Base-by-base conservation (phyloP, 768 basidiomycete genomes). In the Xerocomellus intermedius region DNA sequence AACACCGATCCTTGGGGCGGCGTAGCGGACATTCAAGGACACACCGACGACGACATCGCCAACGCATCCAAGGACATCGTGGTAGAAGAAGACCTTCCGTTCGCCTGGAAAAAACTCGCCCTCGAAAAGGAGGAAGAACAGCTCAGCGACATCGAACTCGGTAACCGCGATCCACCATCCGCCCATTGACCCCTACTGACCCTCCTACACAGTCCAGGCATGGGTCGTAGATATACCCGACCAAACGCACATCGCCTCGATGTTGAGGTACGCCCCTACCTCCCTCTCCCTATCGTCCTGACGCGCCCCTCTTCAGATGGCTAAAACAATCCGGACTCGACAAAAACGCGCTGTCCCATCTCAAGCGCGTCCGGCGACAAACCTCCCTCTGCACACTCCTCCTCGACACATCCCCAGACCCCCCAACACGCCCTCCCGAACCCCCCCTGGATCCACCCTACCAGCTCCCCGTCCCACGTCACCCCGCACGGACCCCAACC, bases 181-280 rank as follows among this genome's bases (percentile, higher is more conserved):
- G 21, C 14, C 26, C 42, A 44, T 35, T 43, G 37, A 41, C 45
- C 32, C 45, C 45, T 48, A 19, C 42, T 49, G 41, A 53, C 32
- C 48, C 9, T 10, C n/a, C 21, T 3, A 17, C 37, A 36, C 51
- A 91, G 90, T 83, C 36, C 74, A 80, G 44, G 88, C 85, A 50
- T 93, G 91, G 91, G 86, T 83, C 19, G 85, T 89, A 17, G 87
- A 91, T 64, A 77, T 92, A 17, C 81, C 81, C 4, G 81, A 89
- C 59, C 78, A 77, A 22, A 78, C 77, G 42, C 71, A 81, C 48
- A 87, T 83, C 21, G 79, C 82, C 9, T 66, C 75, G 2, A 77
- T 90, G 73, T 75, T 92, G 9, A 86, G 80, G 89, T 87, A 62
- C 47, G 76, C 56, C 33, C 21, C 6, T 30, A 32, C 10, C 28